These are phyloP conservation scores for Pyracantha coccinea DNA, from an alignment of 331 rosid species.

Conservation along the genomic window DNA sequence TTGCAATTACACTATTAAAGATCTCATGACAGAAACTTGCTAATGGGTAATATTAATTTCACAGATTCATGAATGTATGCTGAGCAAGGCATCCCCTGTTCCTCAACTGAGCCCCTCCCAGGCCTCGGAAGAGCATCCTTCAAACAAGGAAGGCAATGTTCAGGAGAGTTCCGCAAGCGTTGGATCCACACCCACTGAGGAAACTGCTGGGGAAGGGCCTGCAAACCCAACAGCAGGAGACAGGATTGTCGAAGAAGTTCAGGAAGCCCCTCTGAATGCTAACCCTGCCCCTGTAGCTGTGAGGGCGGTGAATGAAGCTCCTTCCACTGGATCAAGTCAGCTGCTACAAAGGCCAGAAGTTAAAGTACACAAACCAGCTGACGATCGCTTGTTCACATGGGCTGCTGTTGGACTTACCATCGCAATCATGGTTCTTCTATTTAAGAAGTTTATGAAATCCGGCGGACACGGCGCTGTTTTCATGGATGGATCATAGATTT, in stretches of 20 bases:
- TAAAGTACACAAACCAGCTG: slow-evolving; percentile 42
- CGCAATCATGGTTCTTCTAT: slow-evolving; percentile 70
- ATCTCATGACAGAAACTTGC: neutral
- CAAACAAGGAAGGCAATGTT: slow-evolving; percentile 25
- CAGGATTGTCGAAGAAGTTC: slow-evolving; percentile 46
- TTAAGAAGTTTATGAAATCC: slow-evolving; percentile 79
- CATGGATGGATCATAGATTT: slow-evolving; percentile 65
- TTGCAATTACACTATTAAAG: neutral
- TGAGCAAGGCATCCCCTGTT: slow-evolving; percentile 65
- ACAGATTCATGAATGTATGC: slow-evolving; percentile 82
- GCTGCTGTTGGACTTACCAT: slow-evolving; percentile 91
- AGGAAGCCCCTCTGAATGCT: slow-evolving; percentile 26
- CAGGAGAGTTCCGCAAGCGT: slow-evolving; percentile 24
- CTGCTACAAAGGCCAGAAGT: slow-evolving; percentile 34
- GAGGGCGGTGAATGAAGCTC: slow-evolving; percentile 31
- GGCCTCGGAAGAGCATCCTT: slow-evolving; percentile 36
- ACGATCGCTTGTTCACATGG: slow-evolving; percentile 74
- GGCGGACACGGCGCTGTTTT: slow-evolving; percentile 61
- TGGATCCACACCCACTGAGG: slow-evolving; percentile 24
- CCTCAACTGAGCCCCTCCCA: slow-evolving; percentile 43
- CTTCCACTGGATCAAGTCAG: slow-evolving; percentile 31
- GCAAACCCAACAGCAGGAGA: slow-evolving; percentile 31
- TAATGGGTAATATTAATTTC: slow-evolving; percentile 11
- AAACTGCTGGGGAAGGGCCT: slow-evolving; percentile 32
- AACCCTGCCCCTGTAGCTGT: slow-evolving; percentile 22